Percentiles rank a stretch among this genome's conserved stretches.
Conservation (phyloP, 176 grass and related monocot species). For the Aegilops longissima region DNA sequence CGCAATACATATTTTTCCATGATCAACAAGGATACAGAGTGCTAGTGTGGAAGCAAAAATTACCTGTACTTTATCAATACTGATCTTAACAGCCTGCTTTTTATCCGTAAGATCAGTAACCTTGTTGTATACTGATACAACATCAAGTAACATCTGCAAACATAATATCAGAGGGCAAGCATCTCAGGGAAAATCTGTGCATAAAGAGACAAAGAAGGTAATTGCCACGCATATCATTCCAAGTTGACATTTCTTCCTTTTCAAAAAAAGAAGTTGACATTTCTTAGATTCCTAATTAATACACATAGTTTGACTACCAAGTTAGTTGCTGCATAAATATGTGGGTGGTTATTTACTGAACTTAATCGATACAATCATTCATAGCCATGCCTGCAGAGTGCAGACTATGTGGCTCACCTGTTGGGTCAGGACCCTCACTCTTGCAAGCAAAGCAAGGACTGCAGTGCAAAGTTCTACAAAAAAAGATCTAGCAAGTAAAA, state of each 20-base stretch:
- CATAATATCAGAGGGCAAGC: slow-evolving; percentile 10
- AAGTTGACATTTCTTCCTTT: slow-evolving; percentile 12
- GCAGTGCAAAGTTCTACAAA: slow-evolving; percentile 69
- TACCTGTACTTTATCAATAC: slow-evolving; percentile 65
- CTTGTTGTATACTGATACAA: slow-evolving; percentile 75
- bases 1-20: background rate
- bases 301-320: background rate
- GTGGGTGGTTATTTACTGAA: background rate
- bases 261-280: too few species aligned
- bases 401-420: slow-evolving; percentile 55
- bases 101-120: slow-evolving; percentile 63
- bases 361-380: slow-evolving; percentile 5
- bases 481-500: slow-evolving; percentile 91
- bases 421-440: slow-evolving; percentile 72
- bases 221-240: slow-evolving; percentile 11
- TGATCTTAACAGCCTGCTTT: slow-evolving; percentile 81
- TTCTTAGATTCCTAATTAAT: background rate
- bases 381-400: slow-evolving; percentile 12
- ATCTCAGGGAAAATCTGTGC: slow-evolving; percentile 9
- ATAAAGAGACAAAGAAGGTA: slow-evolving; percentile 20
- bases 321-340: background rate
- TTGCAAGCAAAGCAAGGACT: slow-evolving; percentile 72
- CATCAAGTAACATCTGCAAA: slow-evolving; percentile 77
- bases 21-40: background rate
- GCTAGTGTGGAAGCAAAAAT: slow-evolving; percentile 30